Evolutionary conservation across 2,329 filamentous ascomycete genomes (phyloP).

Genomic region (Colletotrichum viniferum): DNA sequence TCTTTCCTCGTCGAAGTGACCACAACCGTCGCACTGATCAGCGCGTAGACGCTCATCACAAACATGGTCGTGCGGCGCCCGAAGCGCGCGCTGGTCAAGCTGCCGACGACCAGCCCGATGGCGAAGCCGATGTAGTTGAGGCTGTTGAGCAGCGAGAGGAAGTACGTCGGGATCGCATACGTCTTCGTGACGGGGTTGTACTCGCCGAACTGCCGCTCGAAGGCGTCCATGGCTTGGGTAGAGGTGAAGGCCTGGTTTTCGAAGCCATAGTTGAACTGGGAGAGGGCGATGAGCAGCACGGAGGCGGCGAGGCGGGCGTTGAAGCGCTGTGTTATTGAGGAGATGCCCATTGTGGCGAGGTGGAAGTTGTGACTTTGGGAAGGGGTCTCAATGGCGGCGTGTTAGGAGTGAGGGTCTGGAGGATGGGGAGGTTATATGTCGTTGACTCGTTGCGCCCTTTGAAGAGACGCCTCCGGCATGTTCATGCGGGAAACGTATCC

Average conservation of each 20-base stretch:
- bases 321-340: constrained; percentile 4
- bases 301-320: constrained; percentile 21
- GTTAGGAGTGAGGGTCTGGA: neutral
- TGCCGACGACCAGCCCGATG: constrained; percentile 26
- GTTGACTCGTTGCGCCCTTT: neutral
- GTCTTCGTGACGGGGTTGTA: constrained; percentile 25
- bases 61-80: constrained; percentile 41
- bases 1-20: constrained; percentile 32
- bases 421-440: neutral
- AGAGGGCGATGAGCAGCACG: constrained; percentile 33
- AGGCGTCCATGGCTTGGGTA: constrained; percentile 42
- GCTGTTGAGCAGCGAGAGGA: constrained; percentile 40
- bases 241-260: constrained; percentile 38
- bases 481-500: neutral
- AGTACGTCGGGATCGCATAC: constrained; percentile 29
- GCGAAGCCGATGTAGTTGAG: constrained; percentile 37
- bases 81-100: constrained; percentile 30
- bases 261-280: constrained; percentile 44
- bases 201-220: constrained; percentile 36
- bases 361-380: neutral
- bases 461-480: neutral
- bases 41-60: constrained; percentile 38
- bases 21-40: constrained; percentile 34
- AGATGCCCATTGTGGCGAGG: neutral
- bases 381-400: neutral